phyloP scores from a whole-genome alignment of 1,139 yeast species.

The Zygoascus meyerae region DNA sequence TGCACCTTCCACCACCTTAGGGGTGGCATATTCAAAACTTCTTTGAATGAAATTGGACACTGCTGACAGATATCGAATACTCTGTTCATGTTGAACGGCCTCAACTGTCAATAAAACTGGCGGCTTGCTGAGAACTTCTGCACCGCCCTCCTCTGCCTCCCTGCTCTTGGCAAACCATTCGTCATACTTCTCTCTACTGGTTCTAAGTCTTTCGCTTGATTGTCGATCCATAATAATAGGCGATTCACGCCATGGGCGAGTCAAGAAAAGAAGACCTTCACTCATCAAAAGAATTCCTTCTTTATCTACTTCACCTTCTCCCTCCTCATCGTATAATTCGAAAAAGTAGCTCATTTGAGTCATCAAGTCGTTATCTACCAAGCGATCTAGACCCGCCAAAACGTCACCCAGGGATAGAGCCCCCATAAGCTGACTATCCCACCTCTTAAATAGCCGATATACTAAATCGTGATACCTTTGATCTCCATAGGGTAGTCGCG shows the following conservation, averaged over 20 bases:
- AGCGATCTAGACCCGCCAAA: conserved; percentile 62
- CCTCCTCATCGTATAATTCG: conserved; percentile 60
- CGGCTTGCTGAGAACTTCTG: not conserved
- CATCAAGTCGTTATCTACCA: conserved; percentile 72
- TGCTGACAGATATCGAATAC: conserved; percentile 76
- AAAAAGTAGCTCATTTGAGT: conserved; percentile 73
- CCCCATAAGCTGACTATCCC: conserved; percentile 57
- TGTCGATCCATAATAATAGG: conserved; percentile 23
- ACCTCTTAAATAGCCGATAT: conserved; percentile 56
- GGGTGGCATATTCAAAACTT: conserved; percentile 86
- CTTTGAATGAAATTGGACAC: conserved; percentile 83
- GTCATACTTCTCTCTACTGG: conserved; percentile 17
- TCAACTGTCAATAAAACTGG: conserved; percentile 28
- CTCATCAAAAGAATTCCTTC: conserved; percentile 80
- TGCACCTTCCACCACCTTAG: conserved; percentile 41
- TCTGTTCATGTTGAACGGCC: conserved; percentile 60
- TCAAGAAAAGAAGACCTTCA: conserved; percentile 76
- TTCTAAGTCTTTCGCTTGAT: conserved; percentile 18
- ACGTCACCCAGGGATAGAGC: conserved; percentile 64
- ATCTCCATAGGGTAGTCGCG: conserved; percentile 11
- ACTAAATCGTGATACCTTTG: conserved; percentile 45
- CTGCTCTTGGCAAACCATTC: conserved; percentile 14
- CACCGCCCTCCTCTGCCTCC: conserved; percentile 10
- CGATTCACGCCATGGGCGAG: conserved; percentile 53
- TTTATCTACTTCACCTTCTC: conserved; percentile 59